phyloP scores from a whole-genome alignment of 108 stramenopile species.

The Cyclostephanos tholiformis region DNA sequence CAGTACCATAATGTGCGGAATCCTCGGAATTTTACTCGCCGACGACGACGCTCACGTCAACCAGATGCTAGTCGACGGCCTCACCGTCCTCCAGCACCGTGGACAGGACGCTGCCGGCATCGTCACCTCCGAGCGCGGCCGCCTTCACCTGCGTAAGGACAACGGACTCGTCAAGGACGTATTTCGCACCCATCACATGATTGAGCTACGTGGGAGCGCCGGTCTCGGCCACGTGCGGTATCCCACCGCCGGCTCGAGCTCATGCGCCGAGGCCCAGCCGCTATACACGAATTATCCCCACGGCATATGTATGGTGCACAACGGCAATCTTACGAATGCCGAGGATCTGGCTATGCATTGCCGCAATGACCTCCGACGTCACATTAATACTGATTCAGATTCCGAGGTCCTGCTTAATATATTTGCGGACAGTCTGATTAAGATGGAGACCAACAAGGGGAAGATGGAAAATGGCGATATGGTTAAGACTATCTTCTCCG shows the following conservation, averaged over 20 bases:
- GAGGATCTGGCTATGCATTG: constrained; percentile 67
- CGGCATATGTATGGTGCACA: constrained; percentile 97
- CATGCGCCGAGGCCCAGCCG: constrained; percentile 94
- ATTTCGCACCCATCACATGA: constrained; percentile 95
- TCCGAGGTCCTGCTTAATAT: constrained; percentile 95
- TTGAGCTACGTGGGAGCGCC: constrained; percentile 86
- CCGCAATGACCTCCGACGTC: constrained; percentile 59
- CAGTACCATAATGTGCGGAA: constrained; percentile 83
- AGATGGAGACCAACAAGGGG: constrained; percentile 38
- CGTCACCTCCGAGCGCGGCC: constrained; percentile 81
- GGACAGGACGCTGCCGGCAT: constrained; percentile 99
- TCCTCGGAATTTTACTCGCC: constrained; percentile 85
- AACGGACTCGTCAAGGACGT: constrained; percentile 97
- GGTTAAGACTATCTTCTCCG: constrained; percentile 73
- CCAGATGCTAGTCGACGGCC: constrained; percentile 96
- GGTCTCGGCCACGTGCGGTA: constrained; percentile 98
- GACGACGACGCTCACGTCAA: constrained; percentile 85
- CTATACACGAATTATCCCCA: constrained; percentile 98
- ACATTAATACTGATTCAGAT: constrained; percentile 98
- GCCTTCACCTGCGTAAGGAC: constrained; percentile 94
- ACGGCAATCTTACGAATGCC: constrained; percentile 97
- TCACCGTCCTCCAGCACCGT: constrained; percentile 98
- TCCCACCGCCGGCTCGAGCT: constrained; percentile 92
- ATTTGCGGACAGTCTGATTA: constrained; percentile 91
- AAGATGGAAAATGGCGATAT: constrained; percentile 31